These are phyloP conservation scores for Candida tropicalis DNA, from an alignment of 1,139 yeast genomes.

Conservation along the genomic window DNA sequence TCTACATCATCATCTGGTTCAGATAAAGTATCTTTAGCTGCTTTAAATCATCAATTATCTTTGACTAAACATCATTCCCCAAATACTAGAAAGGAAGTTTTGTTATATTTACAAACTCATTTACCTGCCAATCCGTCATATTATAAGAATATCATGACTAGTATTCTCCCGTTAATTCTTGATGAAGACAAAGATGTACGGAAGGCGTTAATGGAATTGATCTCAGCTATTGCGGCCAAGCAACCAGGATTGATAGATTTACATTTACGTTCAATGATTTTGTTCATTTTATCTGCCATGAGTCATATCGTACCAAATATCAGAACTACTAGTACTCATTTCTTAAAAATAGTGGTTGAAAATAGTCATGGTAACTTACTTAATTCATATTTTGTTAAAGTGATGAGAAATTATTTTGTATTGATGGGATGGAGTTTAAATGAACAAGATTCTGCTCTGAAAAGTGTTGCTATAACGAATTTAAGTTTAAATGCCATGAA, in stretches of 20 bases:
- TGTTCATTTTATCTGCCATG: slow-evolving; percentile 92
- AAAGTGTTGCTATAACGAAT: slow-evolving; percentile 50
- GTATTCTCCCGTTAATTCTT: slow-evolving; percentile 58
- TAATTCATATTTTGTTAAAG: slow-evolving; percentile 58
- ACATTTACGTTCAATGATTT: slow-evolving; percentile 65
- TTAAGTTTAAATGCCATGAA: slow-evolving; percentile 36
- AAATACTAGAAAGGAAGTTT: slow-evolving; percentile 73
- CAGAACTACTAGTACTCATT: slow-evolving; percentile 68
- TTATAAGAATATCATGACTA: slow-evolving; percentile 59
- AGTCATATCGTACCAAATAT: slow-evolving; percentile 82
- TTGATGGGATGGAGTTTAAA: slow-evolving; percentile 63
- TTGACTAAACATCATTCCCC: slow-evolving; percentile 79
- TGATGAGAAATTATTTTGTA: slow-evolving; percentile 57
- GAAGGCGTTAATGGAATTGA: slow-evolving; percentile 53
- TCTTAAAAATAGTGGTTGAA: slow-evolving; percentile 56
- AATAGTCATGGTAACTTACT: slow-evolving; percentile 52
- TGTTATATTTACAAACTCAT: slow-evolving; percentile 50
- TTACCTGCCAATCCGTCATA: slow-evolving; percentile 53
- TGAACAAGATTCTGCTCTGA: slow-evolving; percentile 41
- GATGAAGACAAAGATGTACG: slow-evolving; percentile 72
- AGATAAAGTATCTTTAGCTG: not conserved
- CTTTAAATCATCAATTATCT: slow-evolving; percentile 57
- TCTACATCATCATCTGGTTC: slow-evolving; percentile 20
- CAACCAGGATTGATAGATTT: slow-evolving; percentile 64
- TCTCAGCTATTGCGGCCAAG: slow-evolving; percentile 50